These are phyloP conservation scores for Pseudocercospora musae DNA, from an alignment of 2,329 filamentous ascomycete genomes.

Conservation along the genomic window DNA sequence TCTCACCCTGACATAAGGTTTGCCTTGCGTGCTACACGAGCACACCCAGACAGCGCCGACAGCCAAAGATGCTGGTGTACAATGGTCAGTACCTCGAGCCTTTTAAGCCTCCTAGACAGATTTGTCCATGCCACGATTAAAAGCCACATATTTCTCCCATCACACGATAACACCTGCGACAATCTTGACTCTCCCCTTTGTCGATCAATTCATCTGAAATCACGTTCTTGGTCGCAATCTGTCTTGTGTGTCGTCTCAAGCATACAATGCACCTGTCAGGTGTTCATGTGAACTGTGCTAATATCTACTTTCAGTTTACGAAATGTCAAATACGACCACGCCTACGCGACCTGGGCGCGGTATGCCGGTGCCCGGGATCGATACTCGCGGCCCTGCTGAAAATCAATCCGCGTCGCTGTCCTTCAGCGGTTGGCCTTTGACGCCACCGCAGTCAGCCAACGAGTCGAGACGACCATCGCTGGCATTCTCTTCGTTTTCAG, in stretches of 20 bases:
- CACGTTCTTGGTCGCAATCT: slow-evolving; percentile 10
- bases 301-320: slow-evolving; percentile 17
- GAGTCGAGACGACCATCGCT: slow-evolving; percentile 31
- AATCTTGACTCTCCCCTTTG: slow-evolving; percentile 16
- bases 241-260: slow-evolving; percentile 26
- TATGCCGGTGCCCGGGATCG: slow-evolving; percentile 26
- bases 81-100: slow-evolving; percentile 30
- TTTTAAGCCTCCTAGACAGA: slow-evolving; percentile 15
- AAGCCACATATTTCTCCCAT: slow-evolving; percentile 30
- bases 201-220: slow-evolving; percentile 19
- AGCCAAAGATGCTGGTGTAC: slow-evolving; percentile 27
- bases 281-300: slow-evolving; percentile 2
- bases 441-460: slow-evolving; percentile 29
- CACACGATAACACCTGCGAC: slow-evolving; percentile 9
- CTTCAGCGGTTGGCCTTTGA: slow-evolving; percentile 24
- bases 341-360: slow-evolving; percentile 25
- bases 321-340: slow-evolving; percentile 29
- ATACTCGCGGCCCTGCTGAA: slow-evolving; percentile 22
- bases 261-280: slow-evolving; percentile 16
- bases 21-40: slow-evolving; percentile 23
- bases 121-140: slow-evolving; percentile 24
- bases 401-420: slow-evolving; percentile 13
- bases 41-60: slow-evolving; percentile 17
- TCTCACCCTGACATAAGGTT: slow-evolving; percentile 27
- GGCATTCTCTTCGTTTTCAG: slow-evolving; percentile 22